Conservation (phyloP, 202 grass and related monocot genomes). For the Saccharum hybrid region DNA sequence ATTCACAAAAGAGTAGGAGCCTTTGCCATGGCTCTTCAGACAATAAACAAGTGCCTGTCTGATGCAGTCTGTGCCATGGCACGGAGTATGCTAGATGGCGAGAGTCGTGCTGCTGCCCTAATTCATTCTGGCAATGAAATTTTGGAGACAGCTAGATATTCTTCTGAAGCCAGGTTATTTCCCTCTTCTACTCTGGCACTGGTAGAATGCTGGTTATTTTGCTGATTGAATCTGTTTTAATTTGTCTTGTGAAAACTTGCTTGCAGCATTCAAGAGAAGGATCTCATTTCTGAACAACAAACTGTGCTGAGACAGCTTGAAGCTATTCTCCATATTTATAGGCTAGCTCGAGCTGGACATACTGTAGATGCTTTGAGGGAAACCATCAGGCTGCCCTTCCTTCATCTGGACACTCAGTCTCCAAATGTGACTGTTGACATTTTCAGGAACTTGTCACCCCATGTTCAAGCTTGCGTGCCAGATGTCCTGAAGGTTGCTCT, state of each 20-base stretch:
- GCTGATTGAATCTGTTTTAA: slow-evolving; percentile 12
- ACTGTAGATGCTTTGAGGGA: slow-evolving; percentile 86
- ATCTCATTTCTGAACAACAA: slow-evolving; percentile 83
- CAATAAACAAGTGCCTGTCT: slow-evolving; percentile 92
- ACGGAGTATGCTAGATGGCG: slow-evolving; percentile 72
- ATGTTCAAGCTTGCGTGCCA: slow-evolving; percentile 87
- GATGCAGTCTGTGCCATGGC: slow-evolving; percentile 89
- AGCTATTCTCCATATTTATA: slow-evolving; percentile 76
- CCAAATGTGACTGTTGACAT: slow-evolving; percentile 74
- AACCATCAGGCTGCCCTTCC: slow-evolving; percentile 77
- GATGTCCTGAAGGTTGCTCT: slow-evolving; percentile 84
- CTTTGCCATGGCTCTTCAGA: slow-evolving; percentile 94
- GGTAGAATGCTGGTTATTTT: slow-evolving; percentile 14
- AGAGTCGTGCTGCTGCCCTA: slow-evolving; percentile 75
- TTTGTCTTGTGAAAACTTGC: slow-evolving; percentile 30
- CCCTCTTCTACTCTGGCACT: slow-evolving; percentile 26
- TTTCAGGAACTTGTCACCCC: slow-evolving; percentile 72
- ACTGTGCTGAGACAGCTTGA: slow-evolving; percentile 82
- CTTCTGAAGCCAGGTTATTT: slow-evolving; percentile 81
- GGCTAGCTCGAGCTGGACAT: slow-evolving; percentile 71
- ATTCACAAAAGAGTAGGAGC: slow-evolving; percentile 92
- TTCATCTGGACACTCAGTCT: slow-evolving; percentile 69
- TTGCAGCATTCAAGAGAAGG: slow-evolving; percentile 84
- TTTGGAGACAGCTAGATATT: slow-evolving; percentile 78
- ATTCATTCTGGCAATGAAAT: slow-evolving; percentile 91